phyloP scores from a whole-genome alignment of 805 yeast species.

The Wickerhamiella lipophila region DNA sequence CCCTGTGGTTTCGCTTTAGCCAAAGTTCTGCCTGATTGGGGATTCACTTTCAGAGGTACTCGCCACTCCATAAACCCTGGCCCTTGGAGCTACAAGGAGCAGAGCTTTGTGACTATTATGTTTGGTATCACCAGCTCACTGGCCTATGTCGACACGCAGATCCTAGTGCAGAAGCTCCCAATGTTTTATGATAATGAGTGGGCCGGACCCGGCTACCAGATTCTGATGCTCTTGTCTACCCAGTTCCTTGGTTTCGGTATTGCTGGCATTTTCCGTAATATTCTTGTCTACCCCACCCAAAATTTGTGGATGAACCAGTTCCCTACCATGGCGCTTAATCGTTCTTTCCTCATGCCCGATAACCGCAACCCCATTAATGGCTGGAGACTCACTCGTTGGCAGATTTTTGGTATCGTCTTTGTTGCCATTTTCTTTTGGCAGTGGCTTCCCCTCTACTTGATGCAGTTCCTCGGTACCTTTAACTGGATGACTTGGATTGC shows the following conservation, averaged over 20 bases:
- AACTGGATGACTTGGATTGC: conserved; percentile 51
- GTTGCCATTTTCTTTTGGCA: conserved; percentile 40
- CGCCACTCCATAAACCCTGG: conserved; percentile 44
- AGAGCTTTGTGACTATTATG: conserved; percentile 30
- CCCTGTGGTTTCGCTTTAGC: conserved; percentile 43
- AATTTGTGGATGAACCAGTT: conserved; percentile 36
- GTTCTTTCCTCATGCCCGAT: conserved; percentile 26
- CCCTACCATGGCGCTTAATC: conserved; percentile 48
- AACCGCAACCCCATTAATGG: conserved; percentile 34
- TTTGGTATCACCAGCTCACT: conserved; percentile 15
- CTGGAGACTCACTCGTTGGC: conserved; percentile 46
- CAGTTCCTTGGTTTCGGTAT: conserved; percentile 43
- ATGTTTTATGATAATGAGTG: conserved; percentile 24
- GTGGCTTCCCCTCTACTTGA: conserved; percentile 59
- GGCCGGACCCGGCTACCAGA: conserved; percentile 35
- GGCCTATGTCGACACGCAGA: conserved; percentile 19
- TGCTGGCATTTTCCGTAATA: conserved; percentile 45
- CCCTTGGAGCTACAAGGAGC: conserved; percentile 39
- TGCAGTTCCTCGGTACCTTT: conserved; percentile 50
- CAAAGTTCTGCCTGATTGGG: conserved; percentile 35
- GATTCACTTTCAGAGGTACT: conserved; percentile 31
- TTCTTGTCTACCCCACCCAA: conserved; percentile 34
- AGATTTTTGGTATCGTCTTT: conserved; percentile 37
- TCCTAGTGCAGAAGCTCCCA: conserved; percentile 26
- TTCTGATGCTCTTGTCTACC: conserved; percentile 35